These are phyloP conservation scores for Novakomyces olei DNA, from an alignment of 805 yeast genomes.

Conservation along the genomic window DNA sequence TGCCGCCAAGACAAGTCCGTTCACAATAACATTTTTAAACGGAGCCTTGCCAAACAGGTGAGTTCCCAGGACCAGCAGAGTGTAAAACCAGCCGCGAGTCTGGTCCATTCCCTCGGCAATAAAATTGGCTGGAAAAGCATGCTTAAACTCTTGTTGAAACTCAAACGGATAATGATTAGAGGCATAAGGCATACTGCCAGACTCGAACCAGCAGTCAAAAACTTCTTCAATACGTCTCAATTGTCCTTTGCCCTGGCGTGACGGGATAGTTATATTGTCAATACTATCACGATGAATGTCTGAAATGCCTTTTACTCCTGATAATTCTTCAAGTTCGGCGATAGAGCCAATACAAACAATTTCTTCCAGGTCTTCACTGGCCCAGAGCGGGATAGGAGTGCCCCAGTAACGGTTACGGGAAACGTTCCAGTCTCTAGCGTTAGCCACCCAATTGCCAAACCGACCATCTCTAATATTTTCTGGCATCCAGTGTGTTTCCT, in stretches of 20 bases:
- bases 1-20: slow-evolving; percentile 89
- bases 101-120: slow-evolving; percentile 98
- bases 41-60: slow-evolving; percentile 85
- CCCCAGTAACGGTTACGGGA: slow-evolving; percentile 99
- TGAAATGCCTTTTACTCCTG: slow-evolving; percentile 60
- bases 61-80: slow-evolving; percentile 84
- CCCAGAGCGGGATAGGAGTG: slow-evolving; percentile 98
- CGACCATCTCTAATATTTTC: slow-evolving; percentile 73
- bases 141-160: slow-evolving; percentile 41
- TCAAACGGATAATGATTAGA: slow-evolving; percentile 94
- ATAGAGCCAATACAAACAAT: slow-evolving; percentile 83
- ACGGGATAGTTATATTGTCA: slow-evolving; percentile 83
- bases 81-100: slow-evolving; percentile 99
- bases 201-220: slow-evolving; percentile 99
- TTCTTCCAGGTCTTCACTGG: slow-evolving; percentile 77
- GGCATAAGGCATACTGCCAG: slow-evolving; percentile 98
- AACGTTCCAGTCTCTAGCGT: slow-evolving; percentile 97
- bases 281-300: slow-evolving; percentile 89
- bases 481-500: slow-evolving; percentile 89
- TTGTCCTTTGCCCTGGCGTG: slow-evolving; percentile 66
- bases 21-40: slow-evolving; percentile 80
- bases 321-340: slow-evolving; percentile 59
- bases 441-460: slow-evolving; percentile 92
- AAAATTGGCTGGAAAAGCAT: slow-evolving; percentile 87
- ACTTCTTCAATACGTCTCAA: slow-evolving; percentile 89